phyloP scores from a whole-genome alignment of 495 filamentous ascomycete species.

The Neurospora discreta region DNA sequence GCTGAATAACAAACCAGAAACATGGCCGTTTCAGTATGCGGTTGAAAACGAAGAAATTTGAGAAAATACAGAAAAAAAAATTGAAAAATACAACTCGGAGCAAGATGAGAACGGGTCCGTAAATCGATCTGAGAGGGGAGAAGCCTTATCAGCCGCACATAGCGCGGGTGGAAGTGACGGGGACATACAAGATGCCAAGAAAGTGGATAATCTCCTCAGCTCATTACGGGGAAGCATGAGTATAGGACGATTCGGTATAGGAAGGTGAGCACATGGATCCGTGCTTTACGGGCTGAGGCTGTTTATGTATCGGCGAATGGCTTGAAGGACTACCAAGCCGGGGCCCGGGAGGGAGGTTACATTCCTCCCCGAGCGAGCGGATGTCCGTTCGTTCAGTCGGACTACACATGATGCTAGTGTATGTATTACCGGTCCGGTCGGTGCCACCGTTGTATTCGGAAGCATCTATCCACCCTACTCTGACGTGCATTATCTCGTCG shows the following conservation, averaged over 20 bases:
- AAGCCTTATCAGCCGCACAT: background rate
- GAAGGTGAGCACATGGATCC: background rate
- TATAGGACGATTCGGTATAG: no score
- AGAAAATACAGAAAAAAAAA: background rate
- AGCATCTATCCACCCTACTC: background rate
- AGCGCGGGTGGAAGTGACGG: background rate
- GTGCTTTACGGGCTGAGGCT: background rate
- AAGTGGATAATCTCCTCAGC: background rate
- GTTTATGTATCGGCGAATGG: background rate
- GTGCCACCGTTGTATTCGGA: background rate
- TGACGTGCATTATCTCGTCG: background rate
- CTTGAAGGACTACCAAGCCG: background rate
- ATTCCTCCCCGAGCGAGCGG: background rate
- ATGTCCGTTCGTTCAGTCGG: background rate
- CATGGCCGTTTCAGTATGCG: background rate
- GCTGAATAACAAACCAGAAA: background rate
- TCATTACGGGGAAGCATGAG: background rate
- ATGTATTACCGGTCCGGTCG: background rate
- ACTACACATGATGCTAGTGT: background rate
- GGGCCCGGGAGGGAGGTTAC: background rate
- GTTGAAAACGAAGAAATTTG: no score
- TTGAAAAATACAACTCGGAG: no score
- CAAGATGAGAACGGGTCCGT: no score
- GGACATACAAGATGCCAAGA: background rate
- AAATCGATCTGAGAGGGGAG: no score